phyloP scores from a whole-genome alignment of 202 grass and related monocot species.

The Panicum virgatum region DNA sequence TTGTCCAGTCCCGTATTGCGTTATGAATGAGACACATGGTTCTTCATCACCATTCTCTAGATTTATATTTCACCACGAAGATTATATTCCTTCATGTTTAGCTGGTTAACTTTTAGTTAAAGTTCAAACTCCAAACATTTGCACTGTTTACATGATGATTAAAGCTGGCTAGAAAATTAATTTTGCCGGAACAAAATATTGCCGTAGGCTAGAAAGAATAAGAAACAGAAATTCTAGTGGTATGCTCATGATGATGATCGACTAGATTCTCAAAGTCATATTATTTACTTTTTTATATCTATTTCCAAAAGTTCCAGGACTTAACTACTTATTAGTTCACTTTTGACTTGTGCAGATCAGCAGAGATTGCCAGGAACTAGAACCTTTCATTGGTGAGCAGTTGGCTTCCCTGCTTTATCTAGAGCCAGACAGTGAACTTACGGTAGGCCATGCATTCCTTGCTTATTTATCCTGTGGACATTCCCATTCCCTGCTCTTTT shows the following conservation, averaged over 20 bases:
- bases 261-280: not conserved
- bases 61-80: slow-evolving; percentile 10
- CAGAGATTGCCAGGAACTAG: slow-evolving; percentile 96
- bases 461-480: not conserved
- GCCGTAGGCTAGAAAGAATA: not conserved
- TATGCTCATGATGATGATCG: not conserved
- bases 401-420: slow-evolving; percentile 95
- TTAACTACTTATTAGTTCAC: slow-evolving; percentile 23
- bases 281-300: not conserved
- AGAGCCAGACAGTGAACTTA: slow-evolving; percentile 91
- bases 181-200: not conserved
- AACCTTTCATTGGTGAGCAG: slow-evolving; percentile 93
- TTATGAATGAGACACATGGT: not conserved
- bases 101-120: not conserved
- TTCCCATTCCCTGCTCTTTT: slow-evolving; percentile 21
- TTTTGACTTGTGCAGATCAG: slow-evolving; percentile 76
- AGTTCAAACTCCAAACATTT: slow-evolving; percentile 15
- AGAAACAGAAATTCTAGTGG: not conserved
- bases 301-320: not conserved
- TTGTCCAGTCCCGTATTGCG: not conserved
- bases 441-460: slow-evolving; percentile 59
- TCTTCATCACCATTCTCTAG: not conserved
- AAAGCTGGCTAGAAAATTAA: not conserved
- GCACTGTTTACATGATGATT: not conserved
- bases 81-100: not conserved